Evolutionary conservation across 31 red algal genomes (phyloP).

Genomic region (Odonthalia washingtoniensis): DNA sequence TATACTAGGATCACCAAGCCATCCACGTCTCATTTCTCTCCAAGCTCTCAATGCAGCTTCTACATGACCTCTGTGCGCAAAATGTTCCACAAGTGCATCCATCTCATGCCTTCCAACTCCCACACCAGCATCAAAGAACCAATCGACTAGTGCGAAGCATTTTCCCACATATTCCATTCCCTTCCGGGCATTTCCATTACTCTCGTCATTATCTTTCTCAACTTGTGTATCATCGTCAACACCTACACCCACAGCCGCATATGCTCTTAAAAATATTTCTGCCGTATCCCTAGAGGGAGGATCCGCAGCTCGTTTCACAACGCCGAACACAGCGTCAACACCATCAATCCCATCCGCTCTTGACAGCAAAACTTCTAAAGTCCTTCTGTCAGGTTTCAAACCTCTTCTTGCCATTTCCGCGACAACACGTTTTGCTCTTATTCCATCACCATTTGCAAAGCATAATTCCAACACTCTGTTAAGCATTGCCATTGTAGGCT

Average conservation of each 20-base stretch:
- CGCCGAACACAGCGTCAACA: conserved; percentile 44
- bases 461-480: conserved; percentile 54
- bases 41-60: conserved; percentile 62
- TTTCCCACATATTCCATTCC: background rate
- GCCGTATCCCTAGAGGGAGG: background rate
- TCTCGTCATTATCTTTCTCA: background rate
- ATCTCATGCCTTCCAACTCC: conserved; percentile 27
- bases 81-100: conserved; percentile 49
- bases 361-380: conserved; percentile 43
- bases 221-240: background rate
- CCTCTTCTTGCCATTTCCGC: conserved; percentile 55
- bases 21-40: conserved; percentile 65
- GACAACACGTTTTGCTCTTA: conserved; percentile 43
- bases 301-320: conserved; percentile 1
- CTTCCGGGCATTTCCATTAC: background rate
- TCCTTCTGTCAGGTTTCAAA: conserved; percentile 49
- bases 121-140: conserved; percentile 48
- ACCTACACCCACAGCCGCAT: background rate
- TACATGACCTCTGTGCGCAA: conserved; percentile 18
- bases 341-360: conserved; percentile 33
- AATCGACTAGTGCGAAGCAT: conserved; percentile 51
- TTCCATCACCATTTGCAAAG: conserved; percentile 34
- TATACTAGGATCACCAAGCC: conserved; percentile 41
- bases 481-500: conserved; percentile 59
- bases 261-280: conserved; percentile 22